Conservation (phyloP, 2,329 filamentous ascomycete genomes). For the Arthrobotrys entomopaga region DNA sequence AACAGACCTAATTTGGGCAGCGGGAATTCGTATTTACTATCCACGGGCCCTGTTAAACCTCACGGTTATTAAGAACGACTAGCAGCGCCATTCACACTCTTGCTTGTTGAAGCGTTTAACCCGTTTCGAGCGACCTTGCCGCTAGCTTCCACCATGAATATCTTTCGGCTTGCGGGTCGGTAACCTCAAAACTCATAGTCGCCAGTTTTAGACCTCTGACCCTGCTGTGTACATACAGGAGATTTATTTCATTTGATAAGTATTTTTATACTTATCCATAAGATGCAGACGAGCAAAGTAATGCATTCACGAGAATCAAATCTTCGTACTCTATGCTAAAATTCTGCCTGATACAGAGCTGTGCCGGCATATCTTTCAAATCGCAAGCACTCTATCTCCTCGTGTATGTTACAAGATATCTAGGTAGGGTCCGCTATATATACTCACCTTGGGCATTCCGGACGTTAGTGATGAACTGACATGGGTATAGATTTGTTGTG, state of each 20-base stretch:
- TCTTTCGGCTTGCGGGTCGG: slow-evolving; percentile 57
- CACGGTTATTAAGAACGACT: no score
- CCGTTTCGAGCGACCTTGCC: no score
- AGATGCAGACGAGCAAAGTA: slow-evolving; percentile 75
- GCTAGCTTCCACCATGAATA: slow-evolving; percentile 56
- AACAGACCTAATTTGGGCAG: no score
- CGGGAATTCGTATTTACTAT: no score
- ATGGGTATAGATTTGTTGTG: slow-evolving; percentile 78
- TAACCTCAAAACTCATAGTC: neutral
- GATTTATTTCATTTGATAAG: slow-evolving; percentile 96
- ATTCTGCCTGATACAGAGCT: slow-evolving; percentile 73
- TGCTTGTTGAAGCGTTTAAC: neutral
- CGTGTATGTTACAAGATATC: slow-evolving; percentile 92
- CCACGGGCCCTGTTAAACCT: no score
- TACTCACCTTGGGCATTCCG: neutral
- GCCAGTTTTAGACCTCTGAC: neutral
- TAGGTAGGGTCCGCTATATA: slow-evolving; percentile 69
- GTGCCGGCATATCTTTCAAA: slow-evolving; percentile 97
- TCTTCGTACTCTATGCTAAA: neutral
- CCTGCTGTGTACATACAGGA: slow-evolving; percentile 67
- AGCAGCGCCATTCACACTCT: no score
- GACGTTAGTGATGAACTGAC: slow-evolving; percentile 6
- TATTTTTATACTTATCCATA: slow-evolving; percentile 93
- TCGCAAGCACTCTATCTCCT: slow-evolving; percentile 94
- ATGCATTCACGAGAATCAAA: slow-evolving; percentile 1